Evolutionary conservation across 2,329 filamentous ascomycete genomes (phyloP).

Genomic region (Coniella vitis): DNA sequence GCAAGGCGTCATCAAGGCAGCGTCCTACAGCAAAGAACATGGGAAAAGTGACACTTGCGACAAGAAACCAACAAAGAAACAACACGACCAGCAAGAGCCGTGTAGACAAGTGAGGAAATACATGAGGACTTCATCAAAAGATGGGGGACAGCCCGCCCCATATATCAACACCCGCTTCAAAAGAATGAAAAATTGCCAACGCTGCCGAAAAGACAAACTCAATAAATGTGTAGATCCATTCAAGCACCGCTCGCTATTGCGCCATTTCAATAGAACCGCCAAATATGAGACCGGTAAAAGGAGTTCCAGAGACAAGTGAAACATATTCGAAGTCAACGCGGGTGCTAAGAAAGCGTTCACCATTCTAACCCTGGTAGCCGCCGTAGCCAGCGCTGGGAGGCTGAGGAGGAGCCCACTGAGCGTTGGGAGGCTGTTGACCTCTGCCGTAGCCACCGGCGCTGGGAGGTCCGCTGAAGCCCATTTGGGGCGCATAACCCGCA

Average conservation of each 20-base stretch:
- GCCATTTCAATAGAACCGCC: not conserved
- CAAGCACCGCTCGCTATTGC: constrained; percentile 4
- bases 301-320: not conserved
- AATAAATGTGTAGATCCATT: not conserved
- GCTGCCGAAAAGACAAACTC: constrained; percentile 1
- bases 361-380: constrained; percentile 53
- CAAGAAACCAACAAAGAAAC: constrained; percentile 15
- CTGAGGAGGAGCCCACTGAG: constrained; percentile 44
- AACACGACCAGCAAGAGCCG: constrained; percentile 7
- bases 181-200: constrained; percentile 1
- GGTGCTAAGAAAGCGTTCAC: not conserved
- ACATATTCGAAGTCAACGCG: not conserved
- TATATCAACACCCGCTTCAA: not conserved
- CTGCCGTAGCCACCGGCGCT: constrained; percentile 82
- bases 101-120: not conserved
- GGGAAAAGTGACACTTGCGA: not conserved
- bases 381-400: constrained; percentile 56
- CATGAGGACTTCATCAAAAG: not conserved
- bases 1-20: constrained; percentile 1
- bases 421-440: constrained; percentile 54
- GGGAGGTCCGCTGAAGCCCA: constrained; percentile 64
- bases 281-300: not conserved
- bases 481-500: constrained; percentile 58
- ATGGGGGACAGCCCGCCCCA: not conserved
- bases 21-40: constrained; percentile 4